Conservation (phyloP, 768 basidiomycete species). For the Rhizopogon sp. region DNA sequence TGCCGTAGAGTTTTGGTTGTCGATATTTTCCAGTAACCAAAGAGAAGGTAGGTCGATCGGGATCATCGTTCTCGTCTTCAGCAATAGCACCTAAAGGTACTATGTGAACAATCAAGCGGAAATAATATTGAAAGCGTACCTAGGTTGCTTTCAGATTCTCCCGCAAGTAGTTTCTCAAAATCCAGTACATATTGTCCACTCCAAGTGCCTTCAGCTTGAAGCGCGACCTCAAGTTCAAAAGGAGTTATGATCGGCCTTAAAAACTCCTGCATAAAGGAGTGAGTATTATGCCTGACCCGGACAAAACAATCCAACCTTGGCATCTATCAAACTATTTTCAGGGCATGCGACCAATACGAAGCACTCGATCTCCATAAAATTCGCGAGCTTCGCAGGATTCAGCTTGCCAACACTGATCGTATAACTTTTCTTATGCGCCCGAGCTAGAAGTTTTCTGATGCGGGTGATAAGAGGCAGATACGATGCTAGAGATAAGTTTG, state of each 20-base stretch:
- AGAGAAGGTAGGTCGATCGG: slow-evolving; percentile 79
- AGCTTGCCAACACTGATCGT: slow-evolving; percentile 94
- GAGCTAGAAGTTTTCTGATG: slow-evolving; percentile 64
- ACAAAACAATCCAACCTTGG: slow-evolving; percentile 40
- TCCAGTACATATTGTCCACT: slow-evolving; percentile 76
- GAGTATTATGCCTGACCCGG: background rate
- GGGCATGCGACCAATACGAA: slow-evolving; percentile 94
- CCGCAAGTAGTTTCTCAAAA: slow-evolving; percentile 55
- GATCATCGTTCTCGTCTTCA: slow-evolving; percentile 29
- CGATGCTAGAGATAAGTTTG: slow-evolving; percentile 43
- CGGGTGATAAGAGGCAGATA: slow-evolving; percentile 84
- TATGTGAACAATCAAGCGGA: background rate
- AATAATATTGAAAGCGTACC: slow-evolving; percentile 5
- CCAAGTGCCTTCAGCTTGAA: slow-evolving; percentile 68
- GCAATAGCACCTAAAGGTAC: slow-evolving; percentile 4
- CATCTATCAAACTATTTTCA: slow-evolving; percentile 81
- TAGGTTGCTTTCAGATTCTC: slow-evolving; percentile 10
- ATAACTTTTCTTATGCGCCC: slow-evolving; percentile 82
- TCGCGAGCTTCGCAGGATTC: slow-evolving; percentile 91
- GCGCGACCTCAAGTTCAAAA: slow-evolving; percentile 80
- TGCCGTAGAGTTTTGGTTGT: slow-evolving; percentile 65
- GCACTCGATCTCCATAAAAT: slow-evolving; percentile 95
- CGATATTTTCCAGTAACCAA: slow-evolving; percentile 83
- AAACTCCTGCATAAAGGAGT: slow-evolving; percentile 61
- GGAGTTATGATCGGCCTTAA: slow-evolving; percentile 90